phyloP scores from a whole-genome alignment of 805 yeast species.

The Kurtzmaniella cleridarum region DNA sequence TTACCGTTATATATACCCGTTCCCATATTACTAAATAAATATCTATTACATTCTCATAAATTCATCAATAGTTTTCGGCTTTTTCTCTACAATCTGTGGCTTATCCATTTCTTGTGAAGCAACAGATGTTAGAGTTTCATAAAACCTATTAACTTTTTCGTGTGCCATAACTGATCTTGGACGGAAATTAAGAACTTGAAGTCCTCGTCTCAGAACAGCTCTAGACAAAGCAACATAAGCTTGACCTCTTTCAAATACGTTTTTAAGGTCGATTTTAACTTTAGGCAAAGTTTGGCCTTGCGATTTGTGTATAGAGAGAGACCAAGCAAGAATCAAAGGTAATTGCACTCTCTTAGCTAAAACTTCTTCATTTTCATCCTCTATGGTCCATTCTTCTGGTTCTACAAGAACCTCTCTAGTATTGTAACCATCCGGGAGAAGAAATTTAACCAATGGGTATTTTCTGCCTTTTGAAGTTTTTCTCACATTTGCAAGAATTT shows the following conservation, averaged over 20 bases:
- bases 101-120: conserved; percentile 13
- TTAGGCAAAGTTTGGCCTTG: conserved; percentile 79
- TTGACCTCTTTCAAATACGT: conserved; percentile 75
- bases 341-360: conserved; percentile 68
- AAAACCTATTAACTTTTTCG: conserved; percentile 29
- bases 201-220: conserved; percentile 60
- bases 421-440: conserved; percentile 59
- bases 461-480: conserved; percentile 43
- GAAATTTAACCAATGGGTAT: conserved; percentile 74
- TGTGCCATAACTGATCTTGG: conserved; percentile 45
- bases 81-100: not conserved
- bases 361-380: conserved; percentile 64
- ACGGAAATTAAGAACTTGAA: conserved; percentile 64
- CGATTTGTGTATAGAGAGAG: conserved; percentile 76
- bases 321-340: conserved; percentile 76
- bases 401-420: conserved; percentile 71
- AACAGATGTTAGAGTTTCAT: conserved; percentile 22
- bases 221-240: conserved; percentile 79
- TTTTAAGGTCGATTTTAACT: conserved; percentile 62
- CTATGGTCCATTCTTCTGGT: conserved; percentile 78
- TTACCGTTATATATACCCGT: conserved; percentile 5
- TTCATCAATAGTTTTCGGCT: not conserved
- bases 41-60: not conserved
- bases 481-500: conserved; percentile 38
- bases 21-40: conserved; percentile 2